Base-by-base conservation (phyloP, 1,139 yeast species). In the Saccharomyces hybrid region DNA sequence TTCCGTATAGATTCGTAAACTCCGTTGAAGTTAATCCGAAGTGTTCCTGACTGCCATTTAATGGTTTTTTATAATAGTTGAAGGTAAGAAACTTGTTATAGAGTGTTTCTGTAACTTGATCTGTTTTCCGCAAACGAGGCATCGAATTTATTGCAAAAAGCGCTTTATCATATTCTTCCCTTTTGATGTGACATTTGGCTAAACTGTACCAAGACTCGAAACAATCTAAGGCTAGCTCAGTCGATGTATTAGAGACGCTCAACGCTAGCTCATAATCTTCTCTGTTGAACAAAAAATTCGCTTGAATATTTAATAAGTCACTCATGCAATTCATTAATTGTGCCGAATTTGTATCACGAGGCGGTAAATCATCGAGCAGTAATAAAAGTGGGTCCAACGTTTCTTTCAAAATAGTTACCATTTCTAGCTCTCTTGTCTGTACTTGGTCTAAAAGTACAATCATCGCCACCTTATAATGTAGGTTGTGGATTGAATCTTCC, bases 141-240 rank as follows among this genome's bases (percentile, higher is more conserved):
- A 96, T 86, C 5, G 97, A 87, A 68, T 93, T 93, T 61, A 91
- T 77, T 0, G 97, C 83, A 52, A 88, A 73, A 56, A 93, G 75
- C 0, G 97, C 97, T 64, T 81, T 82, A 58, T 82, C 84, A 63
- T 80, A 86, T 67, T 89, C 89, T 54, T 81, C 84, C 58, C 78
- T 74, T 52, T 82, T 75, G 46, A 91, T 84, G 67, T 91, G 88
- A 11, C 84, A 83, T 62, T 80, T 78, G 3, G 89, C 88, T 53
- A 91, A 74, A 55, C 78, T 73, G 16, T 86, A 81, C 98, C 98
- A 91, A 6, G 95, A 77, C 57, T 79, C 78, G 69, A 88, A 90
- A 66, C 87, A 96, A 1, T 93, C 83, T 0, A 98, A 97, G 1
- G 91, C 80, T 1, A 91, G 78, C 61, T 84, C 81, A 13, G 88